Evolutionary conservation across 805 yeast species (phyloP).

Genomic region (Nakazawaea peltata): DNA sequence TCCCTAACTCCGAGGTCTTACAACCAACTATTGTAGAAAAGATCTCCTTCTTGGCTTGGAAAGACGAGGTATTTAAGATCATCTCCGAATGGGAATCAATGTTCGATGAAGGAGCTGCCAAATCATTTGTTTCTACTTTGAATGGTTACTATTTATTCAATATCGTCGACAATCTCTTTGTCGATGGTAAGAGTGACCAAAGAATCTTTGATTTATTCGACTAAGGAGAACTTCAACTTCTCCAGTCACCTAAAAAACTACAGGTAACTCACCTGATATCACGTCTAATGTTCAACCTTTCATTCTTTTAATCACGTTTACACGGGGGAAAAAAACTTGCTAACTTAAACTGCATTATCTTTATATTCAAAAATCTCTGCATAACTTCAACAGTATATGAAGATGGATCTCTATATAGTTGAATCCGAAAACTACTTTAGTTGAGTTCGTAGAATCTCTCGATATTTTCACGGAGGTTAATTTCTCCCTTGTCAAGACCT

Average conservation of each 20-base stretch:
- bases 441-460: constrained; percentile 10
- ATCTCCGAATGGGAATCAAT: constrained; percentile 71
- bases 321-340: too few relatives aligned
- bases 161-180: constrained; percentile 82
- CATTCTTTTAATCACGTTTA: too few relatives aligned
- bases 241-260: too few relatives aligned
- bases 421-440: constrained; percentile 1
- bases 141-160: constrained; percentile 69
- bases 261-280: too few relatives aligned
- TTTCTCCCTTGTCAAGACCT: constrained; percentile 5
- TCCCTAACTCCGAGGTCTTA: constrained; percentile 89
- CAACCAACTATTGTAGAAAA: constrained; percentile 96
- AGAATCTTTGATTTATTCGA: constrained; percentile 50
- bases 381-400: constrained; percentile 10
- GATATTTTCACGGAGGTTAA: constrained; percentile 7
- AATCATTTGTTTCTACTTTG: constrained; percentile 35
- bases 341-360: too few relatives aligned
- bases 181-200: constrained; percentile 34
- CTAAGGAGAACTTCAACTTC: constrained; percentile 8
- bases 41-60: constrained; percentile 92
- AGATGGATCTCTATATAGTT: constrained; percentile 7
- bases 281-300: neutral
- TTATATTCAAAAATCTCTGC: constrained; percentile 9
- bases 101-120: constrained; percentile 30
- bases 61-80: constrained; percentile 85